A percentile compares a stretch with the other conserved stretches of the same genome.
These are phyloP conservation scores for Colletotrichum phormii DNA, from an alignment of 2,329 filamentous ascomycete genomes.

Conservation along the genomic window DNA sequence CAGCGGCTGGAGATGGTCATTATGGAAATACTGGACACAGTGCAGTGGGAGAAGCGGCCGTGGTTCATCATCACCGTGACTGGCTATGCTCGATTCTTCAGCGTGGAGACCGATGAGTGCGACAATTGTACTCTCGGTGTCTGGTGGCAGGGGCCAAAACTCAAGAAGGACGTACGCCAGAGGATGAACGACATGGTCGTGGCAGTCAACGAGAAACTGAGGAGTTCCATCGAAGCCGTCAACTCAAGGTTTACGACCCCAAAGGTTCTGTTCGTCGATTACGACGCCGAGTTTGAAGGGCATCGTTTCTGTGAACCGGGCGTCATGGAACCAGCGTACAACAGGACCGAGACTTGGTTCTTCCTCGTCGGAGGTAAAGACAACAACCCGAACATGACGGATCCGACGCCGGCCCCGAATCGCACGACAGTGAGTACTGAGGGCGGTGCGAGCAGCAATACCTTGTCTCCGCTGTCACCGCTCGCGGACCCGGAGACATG, in stretches of 20 bases:
- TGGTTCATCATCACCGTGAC: constrained; percentile 57
- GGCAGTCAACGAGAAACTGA: constrained; percentile 55
- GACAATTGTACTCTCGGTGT: constrained; percentile 58
- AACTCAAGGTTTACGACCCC: constrained; percentile 51
- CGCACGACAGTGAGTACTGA: constrained; percentile 27
- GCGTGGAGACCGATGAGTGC: constrained; percentile 55
- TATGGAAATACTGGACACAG: constrained; percentile 56
- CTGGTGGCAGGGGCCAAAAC: constrained; percentile 57
- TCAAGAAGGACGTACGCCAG: constrained; percentile 51
- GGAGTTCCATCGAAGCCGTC: constrained; percentile 47
- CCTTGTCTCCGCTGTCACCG: constrained; percentile 45
- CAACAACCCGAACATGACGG: constrained; percentile 41
- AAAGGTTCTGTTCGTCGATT: constrained; percentile 58
- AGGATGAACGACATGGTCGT: constrained; percentile 59
- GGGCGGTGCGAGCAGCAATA: constrained; percentile 19
- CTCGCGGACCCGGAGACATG: constrained; percentile 52
- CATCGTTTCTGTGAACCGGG: constrained; percentile 57
- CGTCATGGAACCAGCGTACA: constrained; percentile 57
- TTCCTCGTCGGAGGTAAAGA: constrained; percentile 59
- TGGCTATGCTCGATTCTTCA: constrained; percentile 62
- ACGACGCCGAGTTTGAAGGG: constrained; percentile 56
- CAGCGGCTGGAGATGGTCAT: constrained; percentile 52
- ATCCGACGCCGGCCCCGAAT: constrained; percentile 36
- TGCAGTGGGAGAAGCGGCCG: constrained; percentile 57
- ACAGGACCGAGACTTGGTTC: constrained; percentile 58